Evolutionary conservation across 1,284 basidiomycete species (phyloP).

Genomic region (Anthracocystis walkeri): DNA sequence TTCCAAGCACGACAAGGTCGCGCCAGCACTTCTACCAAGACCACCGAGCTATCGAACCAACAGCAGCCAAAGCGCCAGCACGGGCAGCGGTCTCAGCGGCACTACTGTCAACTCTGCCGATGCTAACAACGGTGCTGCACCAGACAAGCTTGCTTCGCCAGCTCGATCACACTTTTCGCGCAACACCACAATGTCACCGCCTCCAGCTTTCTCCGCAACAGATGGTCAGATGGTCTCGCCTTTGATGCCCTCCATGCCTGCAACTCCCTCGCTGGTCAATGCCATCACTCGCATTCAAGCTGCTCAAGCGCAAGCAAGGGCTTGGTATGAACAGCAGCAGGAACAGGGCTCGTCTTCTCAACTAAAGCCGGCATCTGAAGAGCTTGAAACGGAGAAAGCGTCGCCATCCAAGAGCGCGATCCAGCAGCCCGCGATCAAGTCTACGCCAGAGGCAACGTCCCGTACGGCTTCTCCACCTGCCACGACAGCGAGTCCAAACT

Average conservation of each 20-base stretch:
- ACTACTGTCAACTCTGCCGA: slow-evolving; percentile 13
- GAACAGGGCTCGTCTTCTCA: slow-evolving; percentile 7
- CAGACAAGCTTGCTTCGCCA: slow-evolving; percentile 17
- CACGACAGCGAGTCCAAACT: slow-evolving; percentile 6
- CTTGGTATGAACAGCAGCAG: slow-evolving; percentile 38
- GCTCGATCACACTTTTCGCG: slow-evolving; percentile 21
- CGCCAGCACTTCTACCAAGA: slow-evolving; percentile 19
- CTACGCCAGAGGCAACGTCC: neutral
- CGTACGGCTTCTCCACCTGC: slow-evolving; percentile 4
- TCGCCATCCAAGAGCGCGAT: neutral
- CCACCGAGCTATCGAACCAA: slow-evolving; percentile 53
- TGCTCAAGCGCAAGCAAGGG: slow-evolving; percentile 58
- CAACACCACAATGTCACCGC: slow-evolving; percentile 26
- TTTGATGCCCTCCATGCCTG: slow-evolving; percentile 35
- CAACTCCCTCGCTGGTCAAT: slow-evolving; percentile 60
- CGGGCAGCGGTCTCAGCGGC: slow-evolving; percentile 22
- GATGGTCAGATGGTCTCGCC: slow-evolving; percentile 4
- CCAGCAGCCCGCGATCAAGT: neutral
- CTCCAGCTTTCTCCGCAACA: slow-evolving; percentile 27
- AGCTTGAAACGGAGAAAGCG: neutral
- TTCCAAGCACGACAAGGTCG: slow-evolving; percentile 13
- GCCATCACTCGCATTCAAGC: slow-evolving; percentile 61
- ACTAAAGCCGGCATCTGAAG: neutral
- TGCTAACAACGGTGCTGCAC: neutral
- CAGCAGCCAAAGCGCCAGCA: slow-evolving; percentile 25